Base-by-base conservation (phyloP, 805 yeast species). In the Myxozyma mucilagina region DNA sequence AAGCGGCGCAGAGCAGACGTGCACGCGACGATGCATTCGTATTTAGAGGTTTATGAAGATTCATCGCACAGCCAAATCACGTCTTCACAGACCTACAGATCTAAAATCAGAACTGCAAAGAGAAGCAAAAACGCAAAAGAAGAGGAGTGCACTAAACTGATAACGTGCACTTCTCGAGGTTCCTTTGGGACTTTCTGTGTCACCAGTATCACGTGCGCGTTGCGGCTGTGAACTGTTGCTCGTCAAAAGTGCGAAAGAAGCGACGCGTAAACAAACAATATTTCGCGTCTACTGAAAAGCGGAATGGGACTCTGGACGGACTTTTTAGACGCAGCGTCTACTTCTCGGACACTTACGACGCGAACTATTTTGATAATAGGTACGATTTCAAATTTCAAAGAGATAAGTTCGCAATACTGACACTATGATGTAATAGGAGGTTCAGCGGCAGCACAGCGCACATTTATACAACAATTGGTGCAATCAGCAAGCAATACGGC, bases 1-100 rank as follows among this genome's bases (percentile, higher is more conserved):
- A 92, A 31, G 84, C 76, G 9, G 87, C 84, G 63, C 84, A 80
- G 20, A 86, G 76, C 42, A 86, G 77, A 55, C 60, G 55, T 29
- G 63, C 60, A 24, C 64, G 47, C n/a, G 55, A n/a, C 24, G 67
- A 53, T 11, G 54, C 36, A 10, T 52, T 53, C 9, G 57, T 44
- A 29, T 52, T 59, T 36, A 64, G 34, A 10, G 67, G 67, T 35
- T 63, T 60, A 31, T 63, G 67, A 29, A 64, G 50, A 56, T 63
- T 64, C 67, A 64, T 64, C n/a, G n/a, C 43, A 38, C 20, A 42
- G 14, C 14, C 14, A 29, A 13, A 10, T 32, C 11, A 41, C 18
- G 20, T 4, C 10, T 5, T 3, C 18, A 39, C 16, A 50, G 20
- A 6, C 45, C 36, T 2, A 36, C 34, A 29, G 48, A 31, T 41